Evolutionary conservation across 2,329 filamentous ascomycete species (phyloP), one percentile per base, ranked within the genome.

Genomic region (Waltergamsia citrina): DNA sequence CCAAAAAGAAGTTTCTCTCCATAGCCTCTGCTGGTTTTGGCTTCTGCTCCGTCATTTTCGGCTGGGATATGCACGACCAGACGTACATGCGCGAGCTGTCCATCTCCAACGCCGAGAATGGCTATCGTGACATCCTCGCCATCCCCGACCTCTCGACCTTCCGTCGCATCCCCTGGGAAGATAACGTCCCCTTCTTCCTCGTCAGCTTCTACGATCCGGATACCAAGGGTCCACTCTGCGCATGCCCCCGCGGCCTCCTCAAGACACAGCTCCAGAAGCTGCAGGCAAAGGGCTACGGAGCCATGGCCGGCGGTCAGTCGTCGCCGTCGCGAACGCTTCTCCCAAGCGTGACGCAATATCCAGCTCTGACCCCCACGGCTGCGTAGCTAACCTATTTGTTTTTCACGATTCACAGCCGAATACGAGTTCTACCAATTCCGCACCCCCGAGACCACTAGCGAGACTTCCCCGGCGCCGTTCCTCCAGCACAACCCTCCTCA

Each of bases 61-160:
- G 88, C 54, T 94, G 88, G 88, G 87, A 95, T 59, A 94, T 94
- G 85, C 87, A 95, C 59, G 88, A 95, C 52, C 71, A 78, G 63
- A 93, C 85, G 9, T 95, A 94, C 57, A 80, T 85, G 54, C 77
- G 72, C 47, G 87, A 94, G 60, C 73, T 94, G 42, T 74, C 74
- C 50, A 81, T 94, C 56, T 92, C 85, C 60, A 94, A 94, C 62
- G 83, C 84, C 45, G 80, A 85, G 50, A 94, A 94, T 54, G 87
- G 87, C 28, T 94, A 94, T 59, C 74, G 81, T 43, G 88, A 94
- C 56, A 62, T 94, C 28, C 71, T 94, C 33, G 87, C 88, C 11
- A 65, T 90, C 24, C 80, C 87, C 1, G 87, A 95, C 51, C 63
- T 94, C 25, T 65, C 60, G 38, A 84, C 72, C 41, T 94, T 82